A percentile compares a stretch with the other conserved stretches of the same genome.
These are phyloP conservation scores for Acephala macrosclerotiorum DNA, from an alignment of 2,329 filamentous ascomycete species.

Conservation along the genomic window DNA sequence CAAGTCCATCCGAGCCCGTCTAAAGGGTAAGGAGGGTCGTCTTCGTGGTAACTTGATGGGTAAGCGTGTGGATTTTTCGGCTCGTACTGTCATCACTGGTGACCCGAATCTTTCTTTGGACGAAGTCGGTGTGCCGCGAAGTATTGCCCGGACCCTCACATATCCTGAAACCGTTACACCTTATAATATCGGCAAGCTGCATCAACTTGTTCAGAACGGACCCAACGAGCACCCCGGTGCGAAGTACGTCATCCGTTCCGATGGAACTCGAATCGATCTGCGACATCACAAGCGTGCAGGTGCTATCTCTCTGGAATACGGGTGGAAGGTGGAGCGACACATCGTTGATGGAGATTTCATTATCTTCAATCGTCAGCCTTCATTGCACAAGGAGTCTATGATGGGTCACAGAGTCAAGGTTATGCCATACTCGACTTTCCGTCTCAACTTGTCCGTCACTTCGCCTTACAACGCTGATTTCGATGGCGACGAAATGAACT, in stretches of 20 bases:
- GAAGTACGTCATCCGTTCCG: constrained; percentile 93
- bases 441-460: constrained; percentile 95
- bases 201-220: constrained; percentile 88
- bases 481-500: constrained; percentile 99
- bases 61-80: constrained; percentile 99
- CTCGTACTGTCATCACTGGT: constrained; percentile 98
- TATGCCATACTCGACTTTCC: constrained; percentile 99
- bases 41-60: constrained; percentile 99
- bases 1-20: constrained; percentile 93
- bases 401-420: constrained; percentile 98
- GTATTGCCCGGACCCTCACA: constrained; percentile 90
- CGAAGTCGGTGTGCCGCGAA: constrained; percentile 94
- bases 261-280: constrained; percentile 93
- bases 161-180: constrained; percentile 98
- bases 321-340: constrained; percentile 98
- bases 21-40: constrained; percentile 99
- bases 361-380: constrained; percentile 99
- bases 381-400: constrained; percentile 99
- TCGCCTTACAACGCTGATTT: constrained; percentile 99
- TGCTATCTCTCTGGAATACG: constrained; percentile 88
- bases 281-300: constrained; percentile 87
- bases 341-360: constrained; percentile 96
- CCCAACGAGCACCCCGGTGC: constrained; percentile 95
- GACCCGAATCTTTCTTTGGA: constrained; percentile 96
- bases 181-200: constrained; percentile 95